Evolutionary conservation across 148 eudicot species (phyloP).

Genomic region (Pouteria glomerata): DNA sequence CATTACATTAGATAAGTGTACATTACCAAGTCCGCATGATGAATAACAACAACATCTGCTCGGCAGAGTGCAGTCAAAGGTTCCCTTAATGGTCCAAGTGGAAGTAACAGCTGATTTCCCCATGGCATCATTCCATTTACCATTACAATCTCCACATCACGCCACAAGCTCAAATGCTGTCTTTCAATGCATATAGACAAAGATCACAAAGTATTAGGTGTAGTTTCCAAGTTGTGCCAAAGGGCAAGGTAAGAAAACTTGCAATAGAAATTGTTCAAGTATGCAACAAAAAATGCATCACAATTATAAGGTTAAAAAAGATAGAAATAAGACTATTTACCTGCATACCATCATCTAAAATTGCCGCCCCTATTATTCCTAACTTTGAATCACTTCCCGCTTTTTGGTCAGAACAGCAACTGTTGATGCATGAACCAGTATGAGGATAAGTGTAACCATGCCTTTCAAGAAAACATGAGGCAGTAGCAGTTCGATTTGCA

Average conservation of each 20-base stretch:
- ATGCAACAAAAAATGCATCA: constrained; percentile 7
- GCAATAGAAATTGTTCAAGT: neutral
- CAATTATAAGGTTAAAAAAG: neutral
- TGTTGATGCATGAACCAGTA: constrained; percentile 18
- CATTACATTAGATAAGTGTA: neutral
- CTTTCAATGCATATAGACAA: constrained; percentile 21
- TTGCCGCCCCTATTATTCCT: constrained; percentile 47
- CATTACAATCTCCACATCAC: constrained; percentile 90
- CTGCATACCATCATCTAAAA: constrained; percentile 99
- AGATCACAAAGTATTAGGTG: neutral
- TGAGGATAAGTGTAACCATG: constrained; percentile 38
- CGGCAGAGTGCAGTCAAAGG: constrained; percentile 72
- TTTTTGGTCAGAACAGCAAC: constrained; percentile 22
- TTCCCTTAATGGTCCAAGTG: constrained; percentile 87
- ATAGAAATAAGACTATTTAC: constrained; percentile 22
- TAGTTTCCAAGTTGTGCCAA: neutral
- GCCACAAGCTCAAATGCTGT: constrained; percentile 77
- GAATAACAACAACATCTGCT: constrained; percentile 76
- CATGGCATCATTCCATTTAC: constrained; percentile 83
- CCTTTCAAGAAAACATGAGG: constrained; percentile 47
- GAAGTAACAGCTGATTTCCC: constrained; percentile 68
- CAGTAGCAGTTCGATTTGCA: constrained; percentile 65
- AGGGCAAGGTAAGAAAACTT: neutral
- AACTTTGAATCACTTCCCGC: constrained; percentile 18
- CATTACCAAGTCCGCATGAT: constrained; percentile 89